Evolutionary conservation across 2,329 filamentous ascomycete genomes (phyloP).

Genomic region (Monilinia vaccinii-corymbosi): DNA sequence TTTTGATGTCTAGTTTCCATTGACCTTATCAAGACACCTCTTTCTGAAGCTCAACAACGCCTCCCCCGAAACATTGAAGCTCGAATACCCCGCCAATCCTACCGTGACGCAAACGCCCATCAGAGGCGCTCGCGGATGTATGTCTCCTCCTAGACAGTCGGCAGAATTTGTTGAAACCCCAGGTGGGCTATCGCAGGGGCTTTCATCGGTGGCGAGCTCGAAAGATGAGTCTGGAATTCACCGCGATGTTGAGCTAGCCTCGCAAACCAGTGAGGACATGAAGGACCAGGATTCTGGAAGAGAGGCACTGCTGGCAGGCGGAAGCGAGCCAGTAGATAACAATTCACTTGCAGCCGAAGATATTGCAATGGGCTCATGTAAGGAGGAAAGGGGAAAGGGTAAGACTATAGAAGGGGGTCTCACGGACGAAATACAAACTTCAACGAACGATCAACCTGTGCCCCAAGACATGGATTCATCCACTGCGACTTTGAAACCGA

Average conservation of each 20-base stretch:
- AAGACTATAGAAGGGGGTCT: conserved; percentile 1
- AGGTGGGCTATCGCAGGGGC: conserved; percentile 19
- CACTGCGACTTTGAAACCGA: conserved; percentile 28
- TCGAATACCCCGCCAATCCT: conserved; percentile 26
- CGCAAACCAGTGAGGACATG: conserved; percentile 8
- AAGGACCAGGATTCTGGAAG: not conserved
- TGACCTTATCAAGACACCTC: not conserved
- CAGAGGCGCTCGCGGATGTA: conserved; percentile 26
- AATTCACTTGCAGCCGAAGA: not conserved
- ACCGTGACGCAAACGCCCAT: conserved; percentile 18
- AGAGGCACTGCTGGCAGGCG: not conserved
- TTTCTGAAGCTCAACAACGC: conserved; percentile 4
- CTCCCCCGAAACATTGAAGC: conserved; percentile 2
- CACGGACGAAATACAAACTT: not conserved
- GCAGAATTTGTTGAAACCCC: conserved; percentile 19
- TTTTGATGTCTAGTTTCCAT: not conserved
- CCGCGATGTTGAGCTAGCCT: not conserved
- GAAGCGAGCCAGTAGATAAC: not conserved
- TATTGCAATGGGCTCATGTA: not conserved
- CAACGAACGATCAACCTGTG: conserved; percentile 7
- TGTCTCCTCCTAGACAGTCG: conserved; percentile 27
- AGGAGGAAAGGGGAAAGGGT: not conserved
- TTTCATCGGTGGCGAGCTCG: conserved; percentile 1
- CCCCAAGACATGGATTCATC: conserved; percentile 29
- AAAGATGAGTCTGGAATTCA: conserved; percentile 1